Evolutionary conservation across 345 rosid genomes (phyloP).

Genomic region (Rhodamnia rubescens): DNA sequence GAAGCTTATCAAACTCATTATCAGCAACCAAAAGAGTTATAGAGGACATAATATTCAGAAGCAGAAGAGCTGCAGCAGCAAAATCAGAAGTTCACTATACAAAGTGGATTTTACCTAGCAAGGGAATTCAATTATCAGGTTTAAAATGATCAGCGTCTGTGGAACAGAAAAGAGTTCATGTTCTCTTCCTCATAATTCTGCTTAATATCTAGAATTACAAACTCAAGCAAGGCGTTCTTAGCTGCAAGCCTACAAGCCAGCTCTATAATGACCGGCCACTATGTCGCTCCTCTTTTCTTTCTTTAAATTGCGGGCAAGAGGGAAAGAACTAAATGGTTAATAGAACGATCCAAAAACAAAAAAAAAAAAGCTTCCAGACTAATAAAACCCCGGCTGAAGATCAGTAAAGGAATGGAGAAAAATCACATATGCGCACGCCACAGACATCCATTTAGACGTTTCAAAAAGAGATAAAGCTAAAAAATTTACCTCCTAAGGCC

Average conservation of each 20-base stretch:
- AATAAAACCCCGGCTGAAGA: not conserved
- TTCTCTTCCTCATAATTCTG: not conserved
- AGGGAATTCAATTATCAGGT: not conserved
- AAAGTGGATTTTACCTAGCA: not conserved
- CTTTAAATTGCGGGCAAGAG: not conserved
- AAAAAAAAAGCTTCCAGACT: not conserved
- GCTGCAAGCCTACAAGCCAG: not conserved
- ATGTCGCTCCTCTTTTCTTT: not conserved
- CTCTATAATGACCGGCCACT: not conserved
- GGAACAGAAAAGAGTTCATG: not conserved
- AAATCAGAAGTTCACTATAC: not conserved
- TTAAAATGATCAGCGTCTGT: not conserved
- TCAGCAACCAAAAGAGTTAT: not conserved
- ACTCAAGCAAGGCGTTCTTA: not conserved
- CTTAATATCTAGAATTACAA: not conserved
- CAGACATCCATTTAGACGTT: not conserved
- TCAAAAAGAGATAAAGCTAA: not conserved
- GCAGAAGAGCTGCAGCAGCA: not conserved
- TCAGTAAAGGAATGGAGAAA: not conserved
- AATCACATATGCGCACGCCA: not conserved
- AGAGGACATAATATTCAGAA: not conserved
- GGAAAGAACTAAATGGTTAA: not conserved
- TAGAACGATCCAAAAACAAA: not conserved
- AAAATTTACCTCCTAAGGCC: conserved; percentile 23
- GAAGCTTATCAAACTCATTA: not conserved